These are phyloP conservation scores for Metschnikowia kofuensis DNA, from an alignment of 805 yeast genomes.

Conservation along the genomic window DNA sequence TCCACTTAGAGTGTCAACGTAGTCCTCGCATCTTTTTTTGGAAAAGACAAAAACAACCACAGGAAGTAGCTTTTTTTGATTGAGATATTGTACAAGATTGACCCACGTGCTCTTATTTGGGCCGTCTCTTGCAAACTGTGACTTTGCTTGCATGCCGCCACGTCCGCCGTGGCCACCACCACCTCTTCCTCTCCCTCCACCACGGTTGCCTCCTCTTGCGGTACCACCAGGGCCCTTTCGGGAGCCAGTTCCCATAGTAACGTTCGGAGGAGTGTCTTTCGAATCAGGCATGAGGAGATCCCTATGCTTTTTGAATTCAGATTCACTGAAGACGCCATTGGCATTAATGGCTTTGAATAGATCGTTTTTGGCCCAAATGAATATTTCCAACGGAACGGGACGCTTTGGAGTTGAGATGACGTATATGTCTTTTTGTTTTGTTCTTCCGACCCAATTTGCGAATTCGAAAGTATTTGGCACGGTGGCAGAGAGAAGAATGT, in stretches of 20 bases:
- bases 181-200: slow-evolving; percentile 13
- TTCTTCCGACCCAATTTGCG: slow-evolving; percentile 98
- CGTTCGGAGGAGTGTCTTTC: slow-evolving; percentile 35
- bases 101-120: slow-evolving; percentile 82
- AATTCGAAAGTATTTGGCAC: slow-evolving; percentile 98
- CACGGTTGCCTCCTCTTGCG: slow-evolving; percentile 43
- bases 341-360: slow-evolving; percentile 73
- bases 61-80: slow-evolving; percentile 71
- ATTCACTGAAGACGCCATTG: slow-evolving; percentile 63
- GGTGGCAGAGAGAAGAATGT: slow-evolving; percentile 89
- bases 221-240: slow-evolving; percentile 43
- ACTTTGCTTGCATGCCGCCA: slow-evolving; percentile 30
- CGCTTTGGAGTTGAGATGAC: slow-evolving; percentile 95
- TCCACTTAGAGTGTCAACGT: slow-evolving; percentile 73
- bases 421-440: slow-evolving; percentile 92
- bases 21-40: slow-evolving; percentile 89
- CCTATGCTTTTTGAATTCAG: slow-evolving; percentile 60
- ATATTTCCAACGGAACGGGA: slow-evolving; percentile 92
- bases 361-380: slow-evolving; percentile 76
- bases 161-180: slow-evolving; percentile 24
- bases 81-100: slow-evolving; percentile 66
- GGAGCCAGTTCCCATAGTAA: slow-evolving; percentile 38
- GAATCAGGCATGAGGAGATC: slow-evolving; percentile 44
- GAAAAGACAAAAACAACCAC: slow-evolving; percentile 93
- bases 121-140: slow-evolving; percentile 46